These are phyloP conservation scores for Breviolum minutum DNA, from an alignment of 73 alveolate genomes.

Conservation along the genomic window DNA sequence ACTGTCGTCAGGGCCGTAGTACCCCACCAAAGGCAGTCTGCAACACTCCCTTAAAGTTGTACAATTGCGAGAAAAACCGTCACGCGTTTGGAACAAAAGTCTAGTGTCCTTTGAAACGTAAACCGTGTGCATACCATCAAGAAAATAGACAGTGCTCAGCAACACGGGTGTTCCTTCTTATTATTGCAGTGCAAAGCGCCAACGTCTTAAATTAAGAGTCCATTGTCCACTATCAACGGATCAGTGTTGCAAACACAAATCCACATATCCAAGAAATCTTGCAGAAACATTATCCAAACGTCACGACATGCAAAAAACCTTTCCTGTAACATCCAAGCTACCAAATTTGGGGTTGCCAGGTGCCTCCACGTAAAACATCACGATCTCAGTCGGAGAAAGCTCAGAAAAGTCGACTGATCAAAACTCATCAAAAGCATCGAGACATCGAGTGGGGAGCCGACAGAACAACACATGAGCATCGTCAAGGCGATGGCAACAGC, in stretches of 20 bases:
- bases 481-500: slow-evolving; percentile 63
- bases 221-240: too few relatives aligned
- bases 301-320: background rate
- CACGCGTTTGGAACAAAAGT: too few relatives aligned
- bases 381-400: background rate
- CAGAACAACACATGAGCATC: slow-evolving; percentile 29
- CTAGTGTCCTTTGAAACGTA: too few relatives aligned
- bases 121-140: too few relatives aligned
- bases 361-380: slow-evolving; percentile 79
- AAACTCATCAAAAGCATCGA: background rate
- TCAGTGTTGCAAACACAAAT: too few relatives aligned
- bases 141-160: too few relatives aligned
- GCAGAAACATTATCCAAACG: too few relatives aligned
- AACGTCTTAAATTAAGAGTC: too few relatives aligned
- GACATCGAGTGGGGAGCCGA: background rate
- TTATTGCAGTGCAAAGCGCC: too few relatives aligned
- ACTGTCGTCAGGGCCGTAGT: slow-evolving; percentile 72
- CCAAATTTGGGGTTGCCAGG: slow-evolving; percentile 82
- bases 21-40: slow-evolving; percentile 92
- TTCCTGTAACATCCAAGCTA: background rate
- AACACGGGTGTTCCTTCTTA: too few relatives aligned
- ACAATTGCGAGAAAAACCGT: too few relatives aligned
- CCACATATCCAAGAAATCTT: too few relatives aligned
- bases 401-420: background rate
- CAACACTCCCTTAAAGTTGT: slow-evolving; percentile 26